Evolutionary conservation across 1,139 yeast genomes (phyloP).

Genomic region (Suhomyces ambrosiae): DNA sequence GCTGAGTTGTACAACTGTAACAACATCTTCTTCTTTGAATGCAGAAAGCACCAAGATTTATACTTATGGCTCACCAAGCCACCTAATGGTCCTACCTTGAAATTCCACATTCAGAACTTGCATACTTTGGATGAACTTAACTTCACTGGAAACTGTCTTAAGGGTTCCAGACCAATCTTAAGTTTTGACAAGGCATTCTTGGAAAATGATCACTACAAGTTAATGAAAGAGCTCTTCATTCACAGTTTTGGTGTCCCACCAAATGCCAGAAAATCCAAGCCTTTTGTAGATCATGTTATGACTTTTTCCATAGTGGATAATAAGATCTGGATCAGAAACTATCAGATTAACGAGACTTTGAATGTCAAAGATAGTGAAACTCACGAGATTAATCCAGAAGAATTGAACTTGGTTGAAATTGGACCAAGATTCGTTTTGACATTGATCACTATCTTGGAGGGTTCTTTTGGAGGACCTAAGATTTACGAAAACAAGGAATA

Average conservation of each 20-base stretch:
- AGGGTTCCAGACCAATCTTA: constrained; percentile 94
- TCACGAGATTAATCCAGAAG: constrained; percentile 43
- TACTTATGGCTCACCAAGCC: constrained; percentile 95
- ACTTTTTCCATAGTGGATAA: constrained; percentile 90
- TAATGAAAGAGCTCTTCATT: constrained; percentile 81
- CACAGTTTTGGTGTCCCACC: constrained; percentile 98
- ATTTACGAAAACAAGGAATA: constrained; percentile 96
- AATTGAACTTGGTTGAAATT: constrained; percentile 82
- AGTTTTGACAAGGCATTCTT: constrained; percentile 81
- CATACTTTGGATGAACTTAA: constrained; percentile 96
- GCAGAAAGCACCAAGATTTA: constrained; percentile 94
- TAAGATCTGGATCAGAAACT: constrained; percentile 94
- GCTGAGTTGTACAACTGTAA: constrained; percentile 98
- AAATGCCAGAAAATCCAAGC: constrained; percentile 89
- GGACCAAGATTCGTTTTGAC: constrained; percentile 98
- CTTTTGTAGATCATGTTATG: constrained; percentile 93
- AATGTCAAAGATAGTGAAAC: constrained; percentile 53
- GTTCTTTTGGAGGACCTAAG: constrained; percentile 97
- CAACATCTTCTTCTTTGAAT: constrained; percentile 90
- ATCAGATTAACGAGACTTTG: constrained; percentile 81
- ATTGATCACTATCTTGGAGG: constrained; percentile 87
- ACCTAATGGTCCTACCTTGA: constrained; percentile 96
- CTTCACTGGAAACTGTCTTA: constrained; percentile 93
- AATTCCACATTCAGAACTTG: constrained; percentile 90
- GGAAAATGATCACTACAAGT: constrained; percentile 59